A percentile compares a stretch with the other conserved stretches of the same genome.
Conservation (phyloP, 352 stramenopile species). For the Globisporangium abappressorium region DNA sequence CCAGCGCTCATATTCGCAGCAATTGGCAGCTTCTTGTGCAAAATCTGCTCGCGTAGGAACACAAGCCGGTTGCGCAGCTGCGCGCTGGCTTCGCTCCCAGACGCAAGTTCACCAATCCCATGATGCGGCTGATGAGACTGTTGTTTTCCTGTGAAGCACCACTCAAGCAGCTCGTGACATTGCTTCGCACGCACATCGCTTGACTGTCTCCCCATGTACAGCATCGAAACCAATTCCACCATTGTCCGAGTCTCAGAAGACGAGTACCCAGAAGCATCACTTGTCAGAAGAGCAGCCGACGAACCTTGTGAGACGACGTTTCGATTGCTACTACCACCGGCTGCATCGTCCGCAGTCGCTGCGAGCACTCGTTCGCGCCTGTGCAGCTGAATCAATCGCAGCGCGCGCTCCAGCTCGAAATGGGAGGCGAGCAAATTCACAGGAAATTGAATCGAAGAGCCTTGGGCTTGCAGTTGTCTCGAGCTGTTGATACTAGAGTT, state of each 20-base stretch:
- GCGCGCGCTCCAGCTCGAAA: conserved; percentile 32
- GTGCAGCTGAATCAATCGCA: conserved; percentile 31
- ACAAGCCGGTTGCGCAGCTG: conserved; percentile 17
- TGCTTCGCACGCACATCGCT: conserved; percentile 19
- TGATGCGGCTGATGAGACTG: neutral
- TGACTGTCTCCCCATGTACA: conserved; percentile 35
- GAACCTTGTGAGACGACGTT: neutral
- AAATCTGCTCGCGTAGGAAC: conserved; percentile 24
- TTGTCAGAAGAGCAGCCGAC: neutral
- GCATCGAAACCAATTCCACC: conserved; percentile 25
- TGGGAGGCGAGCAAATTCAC: conserved; percentile 42
- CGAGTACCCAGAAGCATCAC: neutral
- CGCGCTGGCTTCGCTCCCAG: conserved; percentile 3
- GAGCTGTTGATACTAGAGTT: neutral
- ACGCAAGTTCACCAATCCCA: neutral
- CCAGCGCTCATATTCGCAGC: neutral
- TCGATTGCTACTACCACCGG: conserved; percentile 10
- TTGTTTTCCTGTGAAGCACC: conserved; percentile 21
- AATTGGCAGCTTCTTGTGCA: conserved; percentile 14
- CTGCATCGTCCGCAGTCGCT: conserved; percentile 15
- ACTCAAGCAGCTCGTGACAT: conserved; percentile 34
- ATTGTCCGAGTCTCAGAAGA: conserved; percentile 17
- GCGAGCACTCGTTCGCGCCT: conserved; percentile 24
- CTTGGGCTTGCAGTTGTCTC: neutral
- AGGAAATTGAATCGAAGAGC: conserved; percentile 9